Base-by-base conservation (phyloP, 2,329 filamentous ascomycete genomes). In the Aspergillus sp. region DNA sequence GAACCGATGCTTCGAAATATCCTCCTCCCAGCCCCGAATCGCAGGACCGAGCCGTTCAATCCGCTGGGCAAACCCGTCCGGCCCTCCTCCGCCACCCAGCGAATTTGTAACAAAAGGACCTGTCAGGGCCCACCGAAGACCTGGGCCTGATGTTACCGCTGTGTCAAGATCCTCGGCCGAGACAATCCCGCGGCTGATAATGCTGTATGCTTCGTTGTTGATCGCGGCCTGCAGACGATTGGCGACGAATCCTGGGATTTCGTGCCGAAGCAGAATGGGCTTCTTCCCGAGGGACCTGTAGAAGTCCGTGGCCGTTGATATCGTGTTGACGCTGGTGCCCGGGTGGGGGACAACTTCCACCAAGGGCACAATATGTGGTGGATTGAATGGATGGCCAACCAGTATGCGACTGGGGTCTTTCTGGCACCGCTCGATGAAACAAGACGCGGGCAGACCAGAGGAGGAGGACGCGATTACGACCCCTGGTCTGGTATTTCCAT, bases 41-140 rank as follows among this genome's bases (percentile, higher is more conserved):
- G 22, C 22, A 24, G 22, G 22, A 24, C 22, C 22, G 6, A 24
- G 22, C 22, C 22, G 22, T 24, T 24, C 22, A 24, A 24, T 24
- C 22, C 22, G 22, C 22, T 24, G 22, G 4, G 22, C 22, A 24
- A 24, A 24, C 6, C 24, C 39, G 39, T 9, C 39, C 17, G 39
- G 13, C 5, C 24, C 44, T 34, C 44, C 44, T 6, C 44, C 44
- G 6, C 44, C 44, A 18, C 44, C 44, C 4, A 47, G 44, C 22
- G 26, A 3, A 34, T 47, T 47, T 17, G 44, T 47, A n/a, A 47
- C n/a, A 17, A 47, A 32, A 0, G 71, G 84, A 0, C 77, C 81
- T 0, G 76, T 84, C 2, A 80, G 77, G 57, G 77, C 78, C 0
- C 44, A 47, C n/a, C 44, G 22, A 12, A 47, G 44, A 15, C 44